Base-by-base conservation (phyloP, 805 yeast species). In the Lachancea nothofagi region DNA sequence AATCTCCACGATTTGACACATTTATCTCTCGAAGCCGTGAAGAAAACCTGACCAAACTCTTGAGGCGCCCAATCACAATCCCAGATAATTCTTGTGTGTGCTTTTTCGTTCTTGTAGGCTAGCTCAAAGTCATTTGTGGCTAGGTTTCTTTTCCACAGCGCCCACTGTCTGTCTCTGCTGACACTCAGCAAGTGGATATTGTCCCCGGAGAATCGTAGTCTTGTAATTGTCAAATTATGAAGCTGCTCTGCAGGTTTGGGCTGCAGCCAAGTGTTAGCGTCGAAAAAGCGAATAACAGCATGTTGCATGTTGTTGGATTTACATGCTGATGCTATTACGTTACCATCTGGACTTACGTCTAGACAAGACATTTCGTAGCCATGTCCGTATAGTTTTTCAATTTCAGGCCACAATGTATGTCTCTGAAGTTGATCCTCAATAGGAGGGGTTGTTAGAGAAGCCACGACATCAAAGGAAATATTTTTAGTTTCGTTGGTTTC, bases 371-470 rank as follows among this genome's bases (percentile, higher is more conserved):
- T 78, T 59, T 94, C 99, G 62, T 87, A 94, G 7, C 99, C 99
- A 60, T 93, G 99, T 0, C 99, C 99, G 55, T 93, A 93, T 31
- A 93, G 63, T 59, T 93, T 93, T 53, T 93, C 98, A 41, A 82
- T 67, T 57, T 93, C 99, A 0, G 98, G 98, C 82, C 94, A 93
- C 38, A 93, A 67, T 0, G 97, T 85, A 55, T 80, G 86, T 54
- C 97, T 73, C 59, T 93, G 97, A 20, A 93, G 67, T 45, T 85
- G 84, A 53, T 90, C 96, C 59, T 93, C 99, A 33, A 82, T 64
- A 0, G 98, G 97, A 7, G 95, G 89, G 0, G 63, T 55, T 0
- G 48, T 46, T 31, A 83, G 61, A 0, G 68, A 51, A 3, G 67
- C 58, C 17, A 79, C 59, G n/a, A 75, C 58, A 29, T 74, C 78